Conservation (phyloP, 805 yeast genomes). For the Myxozyma udenii region DNA sequence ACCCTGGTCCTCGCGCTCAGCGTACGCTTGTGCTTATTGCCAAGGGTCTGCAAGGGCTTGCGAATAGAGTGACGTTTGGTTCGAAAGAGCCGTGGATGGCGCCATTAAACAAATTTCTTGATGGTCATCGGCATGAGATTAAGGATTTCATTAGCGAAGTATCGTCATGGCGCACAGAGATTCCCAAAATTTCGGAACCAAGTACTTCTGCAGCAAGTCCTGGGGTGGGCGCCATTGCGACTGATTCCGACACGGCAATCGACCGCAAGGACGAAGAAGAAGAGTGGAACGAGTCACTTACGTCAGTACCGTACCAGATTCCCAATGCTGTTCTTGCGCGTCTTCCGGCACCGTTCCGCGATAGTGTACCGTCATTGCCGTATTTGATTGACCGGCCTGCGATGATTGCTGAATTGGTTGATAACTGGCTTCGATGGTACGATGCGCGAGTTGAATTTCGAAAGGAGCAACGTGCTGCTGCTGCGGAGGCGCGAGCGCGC, state of each 20-base stretch:
- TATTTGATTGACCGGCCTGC: conserved; percentile 40
- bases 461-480: conserved; percentile 11
- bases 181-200: conserved; percentile 19
- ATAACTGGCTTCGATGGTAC: conserved; percentile 31
- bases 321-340: conserved; percentile 21
- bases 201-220: conserved; percentile 27
- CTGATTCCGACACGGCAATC: conserved; percentile 12
- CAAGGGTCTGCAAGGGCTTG: conserved; percentile 71
- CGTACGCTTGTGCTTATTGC: conserved; percentile 79
- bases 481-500: background rate
- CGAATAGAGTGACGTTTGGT: conserved; percentile 71
- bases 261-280: conserved; percentile 2
- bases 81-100: conserved; percentile 80
- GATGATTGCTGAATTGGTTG: conserved; percentile 35
- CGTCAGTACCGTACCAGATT: conserved; percentile 14
- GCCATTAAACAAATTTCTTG: conserved; percentile 65
- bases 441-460: conserved; percentile 13
- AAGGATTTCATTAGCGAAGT: conserved; percentile 68
- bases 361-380: conserved; percentile 33
- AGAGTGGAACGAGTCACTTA: background rate
- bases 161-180: conserved; percentile 40
- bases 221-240: conserved; percentile 14
- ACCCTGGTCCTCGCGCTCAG: conserved; percentile 68
- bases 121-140: conserved; percentile 55
- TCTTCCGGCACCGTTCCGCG: conserved; percentile 19